These are phyloP conservation scores for Dunaliella primolecta DNA, from an alignment of 139 green algal species.

Conservation along the genomic window DNA sequence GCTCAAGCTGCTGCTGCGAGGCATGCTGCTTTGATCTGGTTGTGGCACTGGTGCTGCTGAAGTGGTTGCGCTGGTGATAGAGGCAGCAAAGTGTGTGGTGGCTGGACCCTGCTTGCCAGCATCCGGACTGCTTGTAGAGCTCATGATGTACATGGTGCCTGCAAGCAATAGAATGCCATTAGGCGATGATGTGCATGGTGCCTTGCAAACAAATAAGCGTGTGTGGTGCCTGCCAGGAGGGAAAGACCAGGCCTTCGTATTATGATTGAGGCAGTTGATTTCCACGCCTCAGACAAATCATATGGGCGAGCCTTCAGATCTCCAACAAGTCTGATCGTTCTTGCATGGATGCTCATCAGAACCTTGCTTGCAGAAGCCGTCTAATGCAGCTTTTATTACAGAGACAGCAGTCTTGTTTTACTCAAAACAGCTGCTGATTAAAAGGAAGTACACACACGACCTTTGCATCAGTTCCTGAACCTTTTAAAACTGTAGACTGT, in stretches of 20 bases:
- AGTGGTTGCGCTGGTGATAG: background rate
- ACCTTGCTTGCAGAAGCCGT: too few relatives aligned
- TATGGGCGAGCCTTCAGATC: too few relatives aligned
- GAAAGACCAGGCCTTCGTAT: background rate
- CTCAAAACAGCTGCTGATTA: too few relatives aligned
- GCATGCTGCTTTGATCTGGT: background rate
- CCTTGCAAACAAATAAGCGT: background rate
- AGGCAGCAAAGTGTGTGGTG: background rate
- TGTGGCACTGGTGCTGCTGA: background rate
- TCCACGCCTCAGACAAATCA: too few relatives aligned
- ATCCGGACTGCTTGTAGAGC: background rate
- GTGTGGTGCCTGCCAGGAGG: background rate
- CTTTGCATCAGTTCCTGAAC: too few relatives aligned
- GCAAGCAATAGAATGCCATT: background rate
- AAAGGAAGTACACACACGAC: too few relatives aligned
- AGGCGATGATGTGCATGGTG: background rate
- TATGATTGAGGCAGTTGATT: background rate
- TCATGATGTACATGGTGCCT: background rate
- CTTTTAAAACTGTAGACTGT: too few relatives aligned
- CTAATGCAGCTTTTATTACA: too few relatives aligned
- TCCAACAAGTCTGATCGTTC: background rate
- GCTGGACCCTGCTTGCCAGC: background rate
- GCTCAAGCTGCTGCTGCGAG: background rate
- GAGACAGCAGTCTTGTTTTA: too few relatives aligned
- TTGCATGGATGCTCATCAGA: background rate